Base-by-base conservation (phyloP, 352 stramenopile genomes). In the Globisporangium nodosum region DNA sequence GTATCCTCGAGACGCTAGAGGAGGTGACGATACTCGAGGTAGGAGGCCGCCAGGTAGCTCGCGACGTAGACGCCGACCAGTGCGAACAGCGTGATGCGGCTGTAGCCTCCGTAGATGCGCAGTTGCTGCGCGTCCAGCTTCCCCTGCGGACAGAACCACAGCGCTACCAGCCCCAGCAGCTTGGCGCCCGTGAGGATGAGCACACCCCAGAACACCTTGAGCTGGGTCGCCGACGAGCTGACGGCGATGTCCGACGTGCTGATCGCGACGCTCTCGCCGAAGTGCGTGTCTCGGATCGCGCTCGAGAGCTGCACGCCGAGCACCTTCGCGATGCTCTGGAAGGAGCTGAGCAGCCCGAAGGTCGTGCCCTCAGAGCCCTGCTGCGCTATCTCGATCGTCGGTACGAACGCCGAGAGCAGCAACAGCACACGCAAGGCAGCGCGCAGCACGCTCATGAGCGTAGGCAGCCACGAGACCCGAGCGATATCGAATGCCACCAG, bases 91-190 rank as follows among this genome's bases (percentile, higher is more conserved):
- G 69, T 51, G 21, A 57, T 30, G 11, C 46, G 49, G 45, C 59
- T 81, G 74, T 73, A 81, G n/a, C 71, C 71, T 16, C 71, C 74
- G 58, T 78, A 75, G 15, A 76, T 55, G 20, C 74, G 74, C 9
- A 70, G 57, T 57, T 80, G 74, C 64, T 83, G 74, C 2, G 71
- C 71, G 46, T 78, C 69, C 0, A 76, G 69, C 58, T 78, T 80
- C 51, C 78, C 66, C 1, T 56, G 63, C 8, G 71, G 74, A 43
- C 76, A 43, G 35, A 57, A 71, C 46, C 33, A 65, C 13, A 78
- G 55, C 16, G 64, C 64, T 0, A 59, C 5, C 3, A 75, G 15
- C 4, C 56, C 58, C 12, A 74, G 48, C 21, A 77, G 51, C 45
- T 66, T 58, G 45, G 63, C 31, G 2, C 39, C 6, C 8, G 52